Evolutionary conservation across 129 eudicot genomes (phyloP).

Genomic region (Tagetes erecta): DNA sequence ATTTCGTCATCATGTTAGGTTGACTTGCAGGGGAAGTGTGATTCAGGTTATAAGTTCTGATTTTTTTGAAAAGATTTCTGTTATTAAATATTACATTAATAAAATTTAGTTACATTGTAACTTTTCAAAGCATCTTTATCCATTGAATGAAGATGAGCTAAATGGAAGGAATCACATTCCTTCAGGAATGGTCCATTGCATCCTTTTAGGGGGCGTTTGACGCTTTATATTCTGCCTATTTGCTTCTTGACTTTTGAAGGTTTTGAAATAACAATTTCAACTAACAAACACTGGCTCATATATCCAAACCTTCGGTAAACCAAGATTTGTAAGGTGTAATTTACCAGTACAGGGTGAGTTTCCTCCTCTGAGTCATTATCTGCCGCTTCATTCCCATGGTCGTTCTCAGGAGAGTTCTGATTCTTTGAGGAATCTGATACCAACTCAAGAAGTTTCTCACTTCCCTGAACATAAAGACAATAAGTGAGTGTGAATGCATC

Average conservation of each 20-base stretch:
- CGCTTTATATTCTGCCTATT: neutral
- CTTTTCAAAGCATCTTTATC: neutral
- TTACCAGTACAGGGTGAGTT: slow-evolving; percentile 52
- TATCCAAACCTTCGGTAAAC: neutral
- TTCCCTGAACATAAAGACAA: slow-evolving; percentile 54
- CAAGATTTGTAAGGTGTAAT: slow-evolving; percentile 13
- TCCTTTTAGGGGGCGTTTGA: neutral
- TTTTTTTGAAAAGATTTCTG: neutral
- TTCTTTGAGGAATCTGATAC: slow-evolving; percentile 61
- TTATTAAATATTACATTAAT: neutral
- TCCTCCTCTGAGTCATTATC: slow-evolving; percentile 22
- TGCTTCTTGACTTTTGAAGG: neutral
- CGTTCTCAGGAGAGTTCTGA: slow-evolving; percentile 25
- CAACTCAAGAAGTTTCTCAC: slow-evolving; percentile 83
- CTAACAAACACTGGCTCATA: neutral
- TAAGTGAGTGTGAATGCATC: slow-evolving; percentile 8
- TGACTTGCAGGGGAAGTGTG: neutral
- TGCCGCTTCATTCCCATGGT: slow-evolving; percentile 25
- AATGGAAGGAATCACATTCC: slow-evolving; percentile 2
- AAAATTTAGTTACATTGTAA: neutral
- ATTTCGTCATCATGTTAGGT: neutral
- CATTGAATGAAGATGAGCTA: neutral
- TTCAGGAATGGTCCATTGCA: slow-evolving; percentile 7
- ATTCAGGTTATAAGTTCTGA: neutral
- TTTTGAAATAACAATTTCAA: neutral